These are phyloP conservation scores for Talaromyces sp. DNA, from an alignment of 2,329 filamentous ascomycete genomes.

Conservation along the genomic window DNA sequence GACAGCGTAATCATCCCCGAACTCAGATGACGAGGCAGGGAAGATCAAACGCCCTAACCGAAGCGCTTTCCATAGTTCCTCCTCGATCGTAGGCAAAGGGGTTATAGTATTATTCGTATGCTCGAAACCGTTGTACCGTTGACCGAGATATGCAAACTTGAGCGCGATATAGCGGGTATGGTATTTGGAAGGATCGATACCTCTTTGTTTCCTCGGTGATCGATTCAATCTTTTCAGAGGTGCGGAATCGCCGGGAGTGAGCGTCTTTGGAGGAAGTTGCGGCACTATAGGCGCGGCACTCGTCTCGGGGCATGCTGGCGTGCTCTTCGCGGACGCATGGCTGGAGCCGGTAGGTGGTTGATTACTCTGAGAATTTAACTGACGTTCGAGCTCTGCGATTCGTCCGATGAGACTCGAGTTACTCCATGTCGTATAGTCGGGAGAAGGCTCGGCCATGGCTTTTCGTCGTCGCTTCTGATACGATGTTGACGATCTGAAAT, in stretches of 20 bases:
- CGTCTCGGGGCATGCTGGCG: neutral
- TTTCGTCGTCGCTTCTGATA: slow-evolving; percentile 5
- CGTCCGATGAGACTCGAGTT: slow-evolving; percentile 63
- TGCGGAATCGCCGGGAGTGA: neutral
- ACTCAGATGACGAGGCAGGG: slow-evolving; percentile 42
- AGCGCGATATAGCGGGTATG: slow-evolving; percentile 79
- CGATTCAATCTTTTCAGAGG: neutral
- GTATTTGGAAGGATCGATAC: slow-evolving; percentile 75
- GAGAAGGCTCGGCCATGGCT: slow-evolving; percentile 18
- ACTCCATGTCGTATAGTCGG: slow-evolving; percentile 62
- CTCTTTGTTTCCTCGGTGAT: slow-evolving; percentile 39
- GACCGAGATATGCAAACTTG: slow-evolving; percentile 90
- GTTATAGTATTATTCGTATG: slow-evolving; percentile 67
- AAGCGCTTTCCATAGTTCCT: slow-evolving; percentile 88
- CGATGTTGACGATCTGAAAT: slow-evolving; percentile 11
- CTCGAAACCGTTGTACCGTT: slow-evolving; percentile 89
- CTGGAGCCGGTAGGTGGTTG: slow-evolving; percentile 20
- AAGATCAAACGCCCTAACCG: slow-evolving; percentile 77
- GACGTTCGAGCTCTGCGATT: slow-evolving; percentile 61
- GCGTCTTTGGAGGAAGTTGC: neutral
- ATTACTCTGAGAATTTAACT: slow-evolving; percentile 51
- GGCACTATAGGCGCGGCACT: neutral
- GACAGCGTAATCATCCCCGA: slow-evolving; percentile 33
- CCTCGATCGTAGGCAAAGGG: slow-evolving; percentile 76
- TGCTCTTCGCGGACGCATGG: slow-evolving; percentile 4